Evolutionary conservation across 805 yeast genomes (phyloP).

Genomic region (Yarrowia keelungensis): DNA sequence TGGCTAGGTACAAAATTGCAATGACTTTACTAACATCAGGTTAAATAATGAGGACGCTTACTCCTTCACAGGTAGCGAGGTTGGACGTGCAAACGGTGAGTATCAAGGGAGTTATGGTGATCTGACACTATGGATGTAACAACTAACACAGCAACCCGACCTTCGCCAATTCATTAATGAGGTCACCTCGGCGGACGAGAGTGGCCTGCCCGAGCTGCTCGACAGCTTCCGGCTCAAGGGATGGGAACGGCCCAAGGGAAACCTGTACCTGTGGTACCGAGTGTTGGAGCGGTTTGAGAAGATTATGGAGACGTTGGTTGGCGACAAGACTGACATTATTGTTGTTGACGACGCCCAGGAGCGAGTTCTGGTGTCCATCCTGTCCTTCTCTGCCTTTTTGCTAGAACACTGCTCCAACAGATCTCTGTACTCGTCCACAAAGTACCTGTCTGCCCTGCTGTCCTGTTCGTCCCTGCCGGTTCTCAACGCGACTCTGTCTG

Average conservation of each 20-base stretch:
- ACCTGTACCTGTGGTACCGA: slow-evolving; percentile 77
- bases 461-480: slow-evolving; percentile 66
- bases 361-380: slow-evolving; percentile 56
- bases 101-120: background rate
- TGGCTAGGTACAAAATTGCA: background rate
- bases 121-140: background rate
- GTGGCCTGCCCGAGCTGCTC: slow-evolving; percentile 54
- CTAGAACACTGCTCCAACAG: slow-evolving; percentile 74
- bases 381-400: slow-evolving; percentile 67
- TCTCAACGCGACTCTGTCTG: slow-evolving; percentile 65
- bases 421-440: slow-evolving; percentile 69
- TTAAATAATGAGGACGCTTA: slow-evolving; percentile 33
- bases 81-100: slow-evolving; percentile 30
- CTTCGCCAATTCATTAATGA: slow-evolving; percentile 41
- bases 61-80: slow-evolving; percentile 36
- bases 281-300: slow-evolving; percentile 78
- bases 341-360: slow-evolving; percentile 58
- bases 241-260: slow-evolving; percentile 73
- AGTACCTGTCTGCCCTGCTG: slow-evolving; percentile 64
- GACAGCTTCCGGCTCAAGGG: slow-evolving; percentile 48
- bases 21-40: slow-evolving; percentile 16
- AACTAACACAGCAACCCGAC: slow-evolving; percentile 41
- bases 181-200: slow-evolving; percentile 48
- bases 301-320: slow-evolving; percentile 61
- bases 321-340: slow-evolving; percentile 47